Evolutionary conservation across 306 rosid species (phyloP), one percentile per base, ranked within the genome.

Genomic region (Geum urbanum): DNA sequence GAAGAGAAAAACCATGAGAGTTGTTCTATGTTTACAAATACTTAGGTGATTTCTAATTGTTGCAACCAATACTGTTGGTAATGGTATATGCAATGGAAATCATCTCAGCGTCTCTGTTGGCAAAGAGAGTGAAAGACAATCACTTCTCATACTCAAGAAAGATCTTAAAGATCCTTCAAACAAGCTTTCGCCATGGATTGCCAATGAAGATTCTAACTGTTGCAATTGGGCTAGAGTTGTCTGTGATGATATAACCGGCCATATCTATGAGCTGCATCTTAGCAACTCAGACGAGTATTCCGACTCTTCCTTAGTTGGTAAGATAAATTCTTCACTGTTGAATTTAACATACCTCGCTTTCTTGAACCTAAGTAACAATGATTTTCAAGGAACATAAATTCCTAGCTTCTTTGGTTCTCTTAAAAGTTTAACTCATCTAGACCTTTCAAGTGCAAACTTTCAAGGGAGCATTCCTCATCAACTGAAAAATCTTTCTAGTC

Each of bases 391-490:
- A 10, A 5, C 2, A n/a, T 50, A 40, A 7, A 73, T 73, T 55
- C 82, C 82, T 6, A 41, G 39, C 5, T 78, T 78, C 56, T n/a
- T 68, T 72, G 37, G 37, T 32, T 32, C 37, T 32, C 37, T 32
- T 0, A 44, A 12, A 7, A 32, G 49, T 14, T 68, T 78, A 19
- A 63, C 47, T 4, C 46, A 67, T 54, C 78, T 72, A 35, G 1
- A 35, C 24, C 66, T 73, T 24, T 11, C 72, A 5, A 0, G 0
- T 0, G 43, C 74, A 0, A 9, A 11, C 19, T 68, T 68, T 15
- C 3, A 5, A 0, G 78, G 82, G 46, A 11, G 1, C 37, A 32
- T 32, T 32, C 37, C 37, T 32, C 37, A 32, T 32, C 37, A 32
- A 32, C 37, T 32, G 37, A 3, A 3, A 32, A 32, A 32, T 32